Evolutionary conservation across 2,329 filamentous ascomycete species (phyloP).

Genomic region (Furcasterigmium furcatum): DNA sequence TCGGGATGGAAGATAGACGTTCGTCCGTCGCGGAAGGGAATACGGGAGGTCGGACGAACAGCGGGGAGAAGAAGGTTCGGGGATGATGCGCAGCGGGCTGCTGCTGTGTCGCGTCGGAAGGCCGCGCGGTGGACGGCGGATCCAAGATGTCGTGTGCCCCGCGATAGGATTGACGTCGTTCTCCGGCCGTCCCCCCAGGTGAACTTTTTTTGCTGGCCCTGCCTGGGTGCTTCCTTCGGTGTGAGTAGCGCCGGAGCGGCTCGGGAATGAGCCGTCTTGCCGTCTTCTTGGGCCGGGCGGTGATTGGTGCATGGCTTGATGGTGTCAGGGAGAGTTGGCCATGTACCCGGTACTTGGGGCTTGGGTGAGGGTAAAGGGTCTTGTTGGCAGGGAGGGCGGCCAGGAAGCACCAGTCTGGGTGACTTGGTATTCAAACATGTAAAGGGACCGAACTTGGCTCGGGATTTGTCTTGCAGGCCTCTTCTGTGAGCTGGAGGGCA

Average conservation of each 20-base stretch:
- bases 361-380: too few relatives aligned
- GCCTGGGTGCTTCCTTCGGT: neutral
- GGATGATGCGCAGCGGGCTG: neutral
- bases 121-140: neutral
- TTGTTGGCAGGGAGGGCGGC: too few relatives aligned
- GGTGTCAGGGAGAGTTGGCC: neutral
- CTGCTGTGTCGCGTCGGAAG: neutral
- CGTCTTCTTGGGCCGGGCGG: neutral
- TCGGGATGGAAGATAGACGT: neutral
- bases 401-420: too few relatives aligned
- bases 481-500: too few relatives aligned
- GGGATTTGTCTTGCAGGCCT: too few relatives aligned
- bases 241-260: constrained; percentile 3
- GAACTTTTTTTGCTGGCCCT: neutral
- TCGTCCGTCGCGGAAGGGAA: neutral
- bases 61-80: too few relatives aligned
- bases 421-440: too few relatives aligned
- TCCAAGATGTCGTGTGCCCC: neutral
- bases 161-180: neutral
- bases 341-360: neutral
- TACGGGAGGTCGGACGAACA: neutral
- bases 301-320: neutral
- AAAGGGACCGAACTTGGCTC: too few relatives aligned
- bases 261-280: constrained; percentile 3
- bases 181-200: neutral